A percentile compares a stretch with the other conserved stretches of the same genome.
Conservation (phyloP, 2,329 filamentous ascomycete species). For the Nothophoma quercina region DNA sequence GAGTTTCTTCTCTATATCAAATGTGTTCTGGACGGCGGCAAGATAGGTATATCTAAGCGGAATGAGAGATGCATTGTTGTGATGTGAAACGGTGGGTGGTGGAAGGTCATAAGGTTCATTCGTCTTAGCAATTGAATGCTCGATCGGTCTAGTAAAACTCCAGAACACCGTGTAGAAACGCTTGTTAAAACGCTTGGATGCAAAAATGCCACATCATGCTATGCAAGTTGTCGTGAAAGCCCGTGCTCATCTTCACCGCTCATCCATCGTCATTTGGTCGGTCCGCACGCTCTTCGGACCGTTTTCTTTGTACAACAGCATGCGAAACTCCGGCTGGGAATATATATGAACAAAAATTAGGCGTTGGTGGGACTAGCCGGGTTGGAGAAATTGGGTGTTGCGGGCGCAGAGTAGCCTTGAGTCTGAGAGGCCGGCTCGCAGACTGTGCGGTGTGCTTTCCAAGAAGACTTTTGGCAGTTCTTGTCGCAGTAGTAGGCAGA, state of each 20-base stretch:
- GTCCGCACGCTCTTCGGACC: conserved; percentile 13
- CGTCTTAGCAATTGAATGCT: conserved; percentile 30
- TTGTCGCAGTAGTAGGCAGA: conserved; percentile 59
- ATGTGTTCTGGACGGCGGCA: too few relatives aligned
- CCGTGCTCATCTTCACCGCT: conserved; percentile 22
- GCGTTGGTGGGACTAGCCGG: conserved; percentile 35
- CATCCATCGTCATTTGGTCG: conserved; percentile 13
- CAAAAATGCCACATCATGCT: conserved; percentile 21
- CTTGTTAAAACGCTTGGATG: conserved; percentile 21
- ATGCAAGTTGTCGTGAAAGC: conserved; percentile 21
- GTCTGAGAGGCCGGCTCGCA: conserved; percentile 47
- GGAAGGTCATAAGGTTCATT: conserved; percentile 19
- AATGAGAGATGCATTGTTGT: too few relatives aligned
- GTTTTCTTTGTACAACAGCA: conserved; percentile 19
- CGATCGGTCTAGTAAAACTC: conserved; percentile 25
- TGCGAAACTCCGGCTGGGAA: conserved; percentile 3
- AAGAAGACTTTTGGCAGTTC: conserved; percentile 61
- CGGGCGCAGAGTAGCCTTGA: conserved; percentile 33
- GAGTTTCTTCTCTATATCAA: too few relatives aligned
- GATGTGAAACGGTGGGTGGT: too few relatives aligned
- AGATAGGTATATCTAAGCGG: too few relatives aligned
- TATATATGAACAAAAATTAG: conserved; percentile 19
- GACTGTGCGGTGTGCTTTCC: conserved; percentile 58
- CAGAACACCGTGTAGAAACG: conserved; percentile 22
- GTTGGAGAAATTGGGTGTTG: conserved; percentile 38